These are phyloP conservation scores for Candida sithepensis DNA, from an alignment of 805 yeast genomes.

Conservation along the genomic window DNA sequence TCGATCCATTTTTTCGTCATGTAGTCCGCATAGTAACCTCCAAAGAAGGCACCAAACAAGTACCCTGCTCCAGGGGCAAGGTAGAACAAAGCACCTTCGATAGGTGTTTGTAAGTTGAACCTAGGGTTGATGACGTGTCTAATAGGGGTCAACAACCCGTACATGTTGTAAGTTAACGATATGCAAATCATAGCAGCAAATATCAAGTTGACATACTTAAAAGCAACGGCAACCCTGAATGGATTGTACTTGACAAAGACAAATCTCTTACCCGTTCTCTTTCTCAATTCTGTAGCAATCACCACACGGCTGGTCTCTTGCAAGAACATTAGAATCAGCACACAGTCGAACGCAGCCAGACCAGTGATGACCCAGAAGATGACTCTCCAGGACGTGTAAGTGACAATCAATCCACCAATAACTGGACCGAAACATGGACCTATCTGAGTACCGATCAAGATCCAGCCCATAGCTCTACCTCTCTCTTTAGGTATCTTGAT, in stretches of 20 bases:
- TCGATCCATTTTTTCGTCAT: conserved; percentile 41
- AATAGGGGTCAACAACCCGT: conserved; percentile 50
- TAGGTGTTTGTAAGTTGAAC: conserved; percentile 44
- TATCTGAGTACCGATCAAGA: conserved; percentile 46
- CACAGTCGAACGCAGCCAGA: conserved; percentile 34
- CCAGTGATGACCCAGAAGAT: conserved; percentile 49
- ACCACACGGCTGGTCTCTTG: conserved; percentile 43
- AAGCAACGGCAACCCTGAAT: conserved; percentile 38
- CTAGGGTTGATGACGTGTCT: conserved; percentile 54
- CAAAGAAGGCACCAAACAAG: conserved; percentile 44
- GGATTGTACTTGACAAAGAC: conserved; percentile 46
- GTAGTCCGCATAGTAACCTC: conserved; percentile 51
- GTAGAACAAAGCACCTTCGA: conserved; percentile 50
- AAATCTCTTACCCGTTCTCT: conserved; percentile 33
- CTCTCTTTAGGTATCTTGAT: conserved; percentile 46
- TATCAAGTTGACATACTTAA: conserved; percentile 40
- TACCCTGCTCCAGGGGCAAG: conserved; percentile 58
- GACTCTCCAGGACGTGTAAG: conserved; percentile 50
- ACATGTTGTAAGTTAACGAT: conserved; percentile 47
- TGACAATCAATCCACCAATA: conserved; percentile 49
- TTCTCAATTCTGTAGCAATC: conserved; percentile 24
- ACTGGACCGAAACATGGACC: conserved; percentile 55
- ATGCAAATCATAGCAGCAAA: conserved; percentile 41
- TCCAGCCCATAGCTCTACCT: conserved; percentile 48
- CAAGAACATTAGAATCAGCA: conserved; percentile 36